These are phyloP conservation scores for Neurospora pannonica DNA, from an alignment of 495 filamentous ascomycete genomes.

Conservation along the genomic window DNA sequence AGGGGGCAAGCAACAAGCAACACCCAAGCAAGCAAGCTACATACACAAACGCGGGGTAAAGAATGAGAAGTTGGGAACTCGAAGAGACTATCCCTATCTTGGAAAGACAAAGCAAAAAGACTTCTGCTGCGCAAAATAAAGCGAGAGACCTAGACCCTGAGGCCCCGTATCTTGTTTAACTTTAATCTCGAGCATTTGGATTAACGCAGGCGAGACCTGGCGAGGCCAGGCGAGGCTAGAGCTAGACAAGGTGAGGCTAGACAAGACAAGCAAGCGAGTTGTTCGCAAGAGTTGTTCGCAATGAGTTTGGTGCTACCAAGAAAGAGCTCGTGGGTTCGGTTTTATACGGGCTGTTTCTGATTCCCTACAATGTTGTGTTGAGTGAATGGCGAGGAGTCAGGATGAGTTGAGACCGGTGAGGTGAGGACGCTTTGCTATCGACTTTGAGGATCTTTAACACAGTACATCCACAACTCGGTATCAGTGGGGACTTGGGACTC, in stretches of 20 bases:
- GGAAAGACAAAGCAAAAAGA: background rate
- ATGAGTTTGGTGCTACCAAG: background rate
- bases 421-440: background rate
- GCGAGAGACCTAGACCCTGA: background rate
- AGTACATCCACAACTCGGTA: background rate
- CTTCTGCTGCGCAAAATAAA: background rate
- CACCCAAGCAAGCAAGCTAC: background rate
- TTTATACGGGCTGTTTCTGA: background rate
- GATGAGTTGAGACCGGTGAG: background rate
- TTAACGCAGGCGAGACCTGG: background rate
- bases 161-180: background rate
- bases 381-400: no score
- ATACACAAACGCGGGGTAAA: background rate
- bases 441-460: background rate
- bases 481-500: background rate
- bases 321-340: background rate
- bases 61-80: background rate
- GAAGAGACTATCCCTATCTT: background rate
- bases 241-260: background rate
- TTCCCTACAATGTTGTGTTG: no score
- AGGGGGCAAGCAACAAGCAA: background rate
- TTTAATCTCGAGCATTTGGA: background rate
- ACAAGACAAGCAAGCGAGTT: background rate
- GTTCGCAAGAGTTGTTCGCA: background rate
- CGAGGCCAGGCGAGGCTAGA: background rate